These are phyloP conservation scores for Fraxinus ornus DNA, from an alignment of 305 asterid genomes.

Conservation along the genomic window DNA sequence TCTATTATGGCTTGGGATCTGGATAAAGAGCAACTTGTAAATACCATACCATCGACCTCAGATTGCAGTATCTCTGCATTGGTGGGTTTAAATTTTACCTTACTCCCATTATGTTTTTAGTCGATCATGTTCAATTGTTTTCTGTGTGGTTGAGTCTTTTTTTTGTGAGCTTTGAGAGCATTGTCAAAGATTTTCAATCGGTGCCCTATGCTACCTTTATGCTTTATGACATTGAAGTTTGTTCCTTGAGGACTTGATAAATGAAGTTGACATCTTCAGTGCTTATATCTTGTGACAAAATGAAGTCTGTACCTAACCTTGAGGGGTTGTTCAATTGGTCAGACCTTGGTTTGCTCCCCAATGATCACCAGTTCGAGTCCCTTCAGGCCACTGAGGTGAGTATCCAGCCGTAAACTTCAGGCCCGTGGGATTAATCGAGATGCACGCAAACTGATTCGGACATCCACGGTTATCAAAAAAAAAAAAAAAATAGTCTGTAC, in stretches of 20 bases:
- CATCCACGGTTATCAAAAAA: too few species aligned
- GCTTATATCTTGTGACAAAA: neutral
- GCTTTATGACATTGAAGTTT: neutral
- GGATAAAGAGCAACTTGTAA: conserved; percentile 93
- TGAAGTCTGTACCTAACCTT: neutral
- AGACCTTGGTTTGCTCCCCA: too few species aligned
- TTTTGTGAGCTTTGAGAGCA: neutral
- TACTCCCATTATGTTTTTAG: neutral
- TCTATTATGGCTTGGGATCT: conserved; percentile 97
- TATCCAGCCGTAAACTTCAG: too few species aligned
- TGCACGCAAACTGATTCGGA: too few species aligned
- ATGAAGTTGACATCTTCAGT: neutral
- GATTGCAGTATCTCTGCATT: conserved; percentile 87
- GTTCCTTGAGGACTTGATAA: neutral
- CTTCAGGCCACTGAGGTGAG: too few species aligned
- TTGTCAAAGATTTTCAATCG: neutral
- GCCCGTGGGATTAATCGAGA: too few species aligned
- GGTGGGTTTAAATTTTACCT: conserved; percentile 47
- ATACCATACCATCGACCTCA: conserved; percentile 66
- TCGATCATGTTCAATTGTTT: neutral
- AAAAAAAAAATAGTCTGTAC: neutral
- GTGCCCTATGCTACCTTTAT: neutral
- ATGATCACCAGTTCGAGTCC: too few species aligned
- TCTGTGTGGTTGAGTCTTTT: neutral
- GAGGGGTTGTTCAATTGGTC: too few species aligned